Percentiles rank a stretch among this genome's conserved stretches.
Conservation (phyloP, 2,329 filamentous ascomycete genomes). For the Arthrobotrys pseudoclavata region DNA sequence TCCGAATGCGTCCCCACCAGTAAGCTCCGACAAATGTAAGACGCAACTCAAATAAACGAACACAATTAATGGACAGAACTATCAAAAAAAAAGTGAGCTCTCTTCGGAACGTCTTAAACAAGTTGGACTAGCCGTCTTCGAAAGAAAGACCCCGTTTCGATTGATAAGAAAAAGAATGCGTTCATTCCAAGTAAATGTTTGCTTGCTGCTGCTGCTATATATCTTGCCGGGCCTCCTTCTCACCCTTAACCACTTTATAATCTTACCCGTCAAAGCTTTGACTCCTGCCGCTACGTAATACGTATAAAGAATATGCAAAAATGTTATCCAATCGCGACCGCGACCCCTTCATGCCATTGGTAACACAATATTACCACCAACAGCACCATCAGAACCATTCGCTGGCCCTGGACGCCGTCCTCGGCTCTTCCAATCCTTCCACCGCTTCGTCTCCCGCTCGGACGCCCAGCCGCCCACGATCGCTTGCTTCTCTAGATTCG, state of each 20-base stretch:
- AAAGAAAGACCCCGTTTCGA: neutral
- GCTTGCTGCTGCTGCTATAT: slow-evolving; percentile 18
- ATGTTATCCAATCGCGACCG: slow-evolving; percentile 60
- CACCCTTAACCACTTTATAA: slow-evolving; percentile 12
- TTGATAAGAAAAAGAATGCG: slow-evolving; percentile 28
- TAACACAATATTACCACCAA: slow-evolving; percentile 57
- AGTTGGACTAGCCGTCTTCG: slow-evolving; percentile 34
- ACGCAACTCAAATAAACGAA: slow-evolving; percentile 24
- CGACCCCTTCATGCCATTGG: slow-evolving; percentile 60
- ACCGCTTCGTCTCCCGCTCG: slow-evolving; percentile 48
- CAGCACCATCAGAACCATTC: slow-evolving; percentile 58
- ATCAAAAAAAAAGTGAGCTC: slow-evolving; percentile 37
- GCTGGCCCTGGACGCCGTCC: slow-evolving; percentile 43
- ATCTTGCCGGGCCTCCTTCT: slow-evolving; percentile 24
- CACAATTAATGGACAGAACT: slow-evolving; percentile 13
- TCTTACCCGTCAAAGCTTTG: slow-evolving; percentile 14
- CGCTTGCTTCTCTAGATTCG: slow-evolving; percentile 53
- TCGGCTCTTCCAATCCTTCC: slow-evolving; percentile 50
- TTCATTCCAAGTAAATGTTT: neutral
- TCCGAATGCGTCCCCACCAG: slow-evolving; percentile 59
- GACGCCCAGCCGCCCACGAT: slow-evolving; percentile 53
- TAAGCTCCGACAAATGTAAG: slow-evolving; percentile 45
- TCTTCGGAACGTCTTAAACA: slow-evolving; percentile 36
- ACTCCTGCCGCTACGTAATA: slow-evolving; percentile 21
- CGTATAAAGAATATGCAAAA: slow-evolving; percentile 44